These are phyloP conservation scores for Ophiostoma pallidulum DNA, from an alignment of 2,329 filamentous ascomycete genomes.

Conservation along the genomic window DNA sequence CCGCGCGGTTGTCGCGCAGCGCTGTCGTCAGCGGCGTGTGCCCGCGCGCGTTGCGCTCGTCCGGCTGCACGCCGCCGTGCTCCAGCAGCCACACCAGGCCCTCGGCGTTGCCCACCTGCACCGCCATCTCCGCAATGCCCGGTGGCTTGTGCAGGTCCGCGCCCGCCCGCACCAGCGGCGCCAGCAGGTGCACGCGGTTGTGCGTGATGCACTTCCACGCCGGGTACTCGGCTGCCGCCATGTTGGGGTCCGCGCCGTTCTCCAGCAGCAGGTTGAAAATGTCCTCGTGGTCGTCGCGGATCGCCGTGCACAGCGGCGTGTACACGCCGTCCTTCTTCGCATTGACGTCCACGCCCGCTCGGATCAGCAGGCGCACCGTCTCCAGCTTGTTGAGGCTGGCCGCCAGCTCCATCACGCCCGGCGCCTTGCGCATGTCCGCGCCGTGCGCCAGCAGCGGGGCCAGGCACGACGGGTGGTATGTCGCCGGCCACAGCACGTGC, in stretches of 20 bases:
- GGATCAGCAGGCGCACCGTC: constrained; percentile 38
- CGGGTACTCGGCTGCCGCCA: constrained; percentile 26
- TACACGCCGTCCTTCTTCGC: constrained; percentile 21
- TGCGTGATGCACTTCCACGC: constrained; percentile 21
- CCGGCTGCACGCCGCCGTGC: constrained; percentile 25
- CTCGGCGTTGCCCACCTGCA: constrained; percentile 25
- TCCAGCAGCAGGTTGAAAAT: constrained; percentile 25
- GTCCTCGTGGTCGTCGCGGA: constrained; percentile 18
- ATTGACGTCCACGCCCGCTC: constrained; percentile 21
- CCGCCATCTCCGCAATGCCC: constrained; percentile 26
- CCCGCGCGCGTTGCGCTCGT: constrained; percentile 24
- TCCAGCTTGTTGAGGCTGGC: constrained; percentile 55
- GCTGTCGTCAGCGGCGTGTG: constrained; percentile 23
- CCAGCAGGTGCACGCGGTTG: constrained; percentile 24
- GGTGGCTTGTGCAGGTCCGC: constrained; percentile 23
- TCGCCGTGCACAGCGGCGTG: constrained; percentile 22
- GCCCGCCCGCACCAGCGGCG: constrained; percentile 27
- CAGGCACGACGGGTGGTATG: constrained; percentile 48
- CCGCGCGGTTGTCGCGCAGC: constrained; percentile 34
- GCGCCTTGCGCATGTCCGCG: constrained; percentile 49
- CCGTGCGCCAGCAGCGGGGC: constrained; percentile 49
- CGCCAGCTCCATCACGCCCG: constrained; percentile 56
- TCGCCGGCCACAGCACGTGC: constrained; percentile 58
- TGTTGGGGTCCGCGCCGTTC: constrained; percentile 30
- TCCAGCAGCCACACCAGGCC: constrained; percentile 30